Evolutionary conservation across 148 eudicot genomes (phyloP).

Genomic region (Cornus suecica): DNA sequence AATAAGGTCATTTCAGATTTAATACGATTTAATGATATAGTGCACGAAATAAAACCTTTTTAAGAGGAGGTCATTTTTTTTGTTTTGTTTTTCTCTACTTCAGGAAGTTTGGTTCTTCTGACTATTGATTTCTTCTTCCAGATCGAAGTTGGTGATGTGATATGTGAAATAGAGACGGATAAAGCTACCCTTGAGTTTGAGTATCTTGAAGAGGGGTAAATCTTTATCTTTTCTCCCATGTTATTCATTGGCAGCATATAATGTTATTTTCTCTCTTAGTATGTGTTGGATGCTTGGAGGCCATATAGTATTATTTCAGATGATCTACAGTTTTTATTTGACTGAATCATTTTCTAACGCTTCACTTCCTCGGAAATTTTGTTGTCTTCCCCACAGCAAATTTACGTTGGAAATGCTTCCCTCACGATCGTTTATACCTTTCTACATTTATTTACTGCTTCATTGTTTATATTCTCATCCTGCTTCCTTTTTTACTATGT

Average conservation of each 20-base stretch:
- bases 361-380: not conserved
- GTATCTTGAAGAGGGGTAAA: conserved; percentile 93
- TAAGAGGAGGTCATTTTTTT: not conserved
- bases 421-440: not conserved
- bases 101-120: conserved; percentile 5
- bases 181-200: conserved; percentile 96
- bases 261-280: not conserved
- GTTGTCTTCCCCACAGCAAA: not conserved
- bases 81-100: not conserved
- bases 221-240: not conserved
- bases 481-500: not conserved
- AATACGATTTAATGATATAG: not conserved
- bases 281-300: not conserved
- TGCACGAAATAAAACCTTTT: not conserved
- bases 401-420: not conserved
- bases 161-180: conserved; percentile 97
- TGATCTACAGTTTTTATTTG: not conserved
- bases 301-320: not conserved
- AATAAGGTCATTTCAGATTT: not conserved
- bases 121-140: conserved; percentile 28
- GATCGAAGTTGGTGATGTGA: conserved; percentile 85
- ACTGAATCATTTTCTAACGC: not conserved
- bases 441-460: not conserved
- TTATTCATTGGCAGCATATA: not conserved
- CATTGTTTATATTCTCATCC: not conserved